Evolutionary conservation across 805 yeast species (phyloP).

Genomic region (Lipomyces sp.): DNA sequence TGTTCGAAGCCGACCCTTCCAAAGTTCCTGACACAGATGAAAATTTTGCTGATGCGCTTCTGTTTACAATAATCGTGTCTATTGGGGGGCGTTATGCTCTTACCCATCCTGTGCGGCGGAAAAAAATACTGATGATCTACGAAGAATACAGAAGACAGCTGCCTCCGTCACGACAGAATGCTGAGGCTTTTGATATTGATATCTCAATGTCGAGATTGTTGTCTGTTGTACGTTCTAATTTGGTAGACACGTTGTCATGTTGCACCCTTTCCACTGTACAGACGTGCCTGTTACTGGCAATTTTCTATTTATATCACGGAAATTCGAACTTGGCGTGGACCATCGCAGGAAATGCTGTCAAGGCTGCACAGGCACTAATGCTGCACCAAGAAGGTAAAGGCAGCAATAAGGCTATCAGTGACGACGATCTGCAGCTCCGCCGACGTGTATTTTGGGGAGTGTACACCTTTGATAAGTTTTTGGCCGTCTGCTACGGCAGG

Average conservation of each 20-base stretch:
- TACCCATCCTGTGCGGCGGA: conserved; percentile 14
- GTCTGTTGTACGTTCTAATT: conserved; percentile 8
- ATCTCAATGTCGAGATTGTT: conserved; percentile 8
- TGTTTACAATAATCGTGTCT: conserved; percentile 7
- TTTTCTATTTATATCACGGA: conserved; percentile 15
- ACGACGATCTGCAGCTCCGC: conserved; percentile 5
- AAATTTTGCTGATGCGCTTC: conserved; percentile 10
- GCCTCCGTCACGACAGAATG: neutral
- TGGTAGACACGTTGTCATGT: conserved; percentile 16
- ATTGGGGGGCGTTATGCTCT: conserved; percentile 15
- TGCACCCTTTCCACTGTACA: conserved; percentile 19
- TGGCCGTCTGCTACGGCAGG: conserved; percentile 17
- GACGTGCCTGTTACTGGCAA: conserved; percentile 13
- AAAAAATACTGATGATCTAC: conserved; percentile 1
- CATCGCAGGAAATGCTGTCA: conserved; percentile 14
- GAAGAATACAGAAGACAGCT: neutral
- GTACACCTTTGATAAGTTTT: conserved; percentile 15
- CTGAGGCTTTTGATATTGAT: conserved; percentile 2
- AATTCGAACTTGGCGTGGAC: conserved; percentile 18
- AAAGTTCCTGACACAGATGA: conserved; percentile 13
- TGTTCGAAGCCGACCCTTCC: conserved; percentile 11
- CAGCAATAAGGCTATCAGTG: neutral
- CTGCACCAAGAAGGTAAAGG: conserved; percentile 10
- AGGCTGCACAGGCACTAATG: conserved; percentile 12
- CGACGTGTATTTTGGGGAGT: conserved; percentile 23